phyloP scores from a whole-genome alignment of 2,329 filamentous ascomycete species.

The Nemania sp. region DNA sequence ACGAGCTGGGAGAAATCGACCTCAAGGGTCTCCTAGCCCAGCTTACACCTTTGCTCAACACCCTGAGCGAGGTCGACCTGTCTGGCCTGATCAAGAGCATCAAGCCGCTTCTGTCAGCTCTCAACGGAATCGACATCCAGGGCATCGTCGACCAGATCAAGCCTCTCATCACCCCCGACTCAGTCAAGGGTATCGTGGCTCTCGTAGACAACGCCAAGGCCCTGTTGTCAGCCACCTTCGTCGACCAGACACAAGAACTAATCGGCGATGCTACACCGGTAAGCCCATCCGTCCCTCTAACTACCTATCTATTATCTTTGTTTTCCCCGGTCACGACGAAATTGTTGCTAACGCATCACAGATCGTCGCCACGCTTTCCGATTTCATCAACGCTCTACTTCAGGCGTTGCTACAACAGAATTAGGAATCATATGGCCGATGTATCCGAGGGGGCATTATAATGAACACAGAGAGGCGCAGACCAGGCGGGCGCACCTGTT shows the following conservation, averaged over 20 bases:
- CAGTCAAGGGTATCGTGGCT: constrained; percentile 43
- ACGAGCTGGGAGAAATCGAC: constrained; percentile 39
- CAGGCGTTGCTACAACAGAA: constrained; percentile 33
- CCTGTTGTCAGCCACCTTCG: constrained; percentile 46
- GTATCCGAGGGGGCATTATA: neutral
- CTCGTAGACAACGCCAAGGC: constrained; percentile 47
- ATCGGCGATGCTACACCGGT: constrained; percentile 50
- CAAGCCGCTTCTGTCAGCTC: constrained; percentile 44
- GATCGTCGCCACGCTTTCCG: constrained; percentile 39
- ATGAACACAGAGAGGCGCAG: constrained; percentile 24
- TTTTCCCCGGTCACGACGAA: neutral
- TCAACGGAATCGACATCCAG: constrained; percentile 47
- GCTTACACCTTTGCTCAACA: constrained; percentile 43
- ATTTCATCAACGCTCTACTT: constrained; percentile 39
- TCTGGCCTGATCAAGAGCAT: constrained; percentile 28
- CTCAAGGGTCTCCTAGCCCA: constrained; percentile 42
- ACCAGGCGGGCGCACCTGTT: constrained; percentile 21
- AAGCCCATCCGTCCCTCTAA: constrained; percentile 29
- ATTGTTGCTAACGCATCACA: constrained; percentile 23
- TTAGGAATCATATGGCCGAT: neutral
- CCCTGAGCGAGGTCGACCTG: constrained; percentile 18
- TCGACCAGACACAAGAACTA: constrained; percentile 48
- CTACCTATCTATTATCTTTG: too few species aligned
- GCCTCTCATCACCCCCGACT: constrained; percentile 48
- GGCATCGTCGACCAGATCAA: constrained; percentile 43